phyloP scores from a whole-genome alignment of 192 early-diverging fungal genomes.

The Podila horticola region DNA sequence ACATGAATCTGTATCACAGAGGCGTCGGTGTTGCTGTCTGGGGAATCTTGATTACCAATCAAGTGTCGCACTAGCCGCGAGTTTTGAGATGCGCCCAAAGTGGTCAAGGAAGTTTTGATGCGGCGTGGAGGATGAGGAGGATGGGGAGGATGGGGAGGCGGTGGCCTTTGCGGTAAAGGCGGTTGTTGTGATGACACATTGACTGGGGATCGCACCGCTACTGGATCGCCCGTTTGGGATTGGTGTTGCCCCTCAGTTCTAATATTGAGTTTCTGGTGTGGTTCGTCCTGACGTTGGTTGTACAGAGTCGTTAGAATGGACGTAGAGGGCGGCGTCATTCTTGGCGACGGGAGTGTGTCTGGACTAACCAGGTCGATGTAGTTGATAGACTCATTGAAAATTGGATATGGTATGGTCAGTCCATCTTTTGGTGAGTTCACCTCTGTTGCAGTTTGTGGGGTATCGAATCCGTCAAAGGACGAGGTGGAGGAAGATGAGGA shows the following conservation, averaged over 20 bases:
- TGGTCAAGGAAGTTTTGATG: constrained; percentile 1
- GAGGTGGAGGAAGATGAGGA: constrained; percentile 9
- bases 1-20: constrained; percentile 37
- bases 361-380: background rate
- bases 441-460: constrained; percentile 5
- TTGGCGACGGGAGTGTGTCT: background rate
- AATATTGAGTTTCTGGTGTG: background rate
- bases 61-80: background rate
- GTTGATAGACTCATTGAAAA: background rate
- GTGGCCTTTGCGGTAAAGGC: background rate
- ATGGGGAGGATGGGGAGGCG: background rate
- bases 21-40: background rate
- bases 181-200: background rate
- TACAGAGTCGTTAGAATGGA: constrained; percentile 4
- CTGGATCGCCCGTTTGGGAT: background rate
- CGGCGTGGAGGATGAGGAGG: background rate
- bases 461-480: background rate
- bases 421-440: background rate
- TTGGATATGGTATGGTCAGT: background rate
- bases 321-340: background rate
- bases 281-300: constrained; percentile 6
- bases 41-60: background rate
- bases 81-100: background rate
- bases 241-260: background rate
- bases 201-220: background rate